These are phyloP conservation scores for Amanita inopinata DNA, from an alignment of 768 basidiomycete genomes.

Conservation along the genomic window DNA sequence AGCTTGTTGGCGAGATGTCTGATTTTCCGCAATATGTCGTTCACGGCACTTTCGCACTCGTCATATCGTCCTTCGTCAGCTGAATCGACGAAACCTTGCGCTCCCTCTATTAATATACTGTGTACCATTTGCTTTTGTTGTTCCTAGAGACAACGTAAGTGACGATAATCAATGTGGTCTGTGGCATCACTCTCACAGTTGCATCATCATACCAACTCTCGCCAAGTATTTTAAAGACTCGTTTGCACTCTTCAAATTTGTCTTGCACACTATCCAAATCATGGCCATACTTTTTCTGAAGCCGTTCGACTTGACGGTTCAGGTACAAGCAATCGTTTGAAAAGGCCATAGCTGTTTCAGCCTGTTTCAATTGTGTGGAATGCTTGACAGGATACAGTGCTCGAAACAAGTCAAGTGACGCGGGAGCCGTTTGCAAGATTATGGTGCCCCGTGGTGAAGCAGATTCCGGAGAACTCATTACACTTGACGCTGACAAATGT, in stretches of 20 bases:
- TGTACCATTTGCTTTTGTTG: constrained; percentile 35
- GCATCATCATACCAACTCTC: constrained; percentile 65
- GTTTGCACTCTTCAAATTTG: constrained; percentile 41
- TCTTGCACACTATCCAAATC: constrained; percentile 25
- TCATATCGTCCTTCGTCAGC: constrained; percentile 68
- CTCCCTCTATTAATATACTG: constrained; percentile 37
- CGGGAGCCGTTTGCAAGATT: constrained; percentile 50
- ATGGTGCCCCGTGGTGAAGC: constrained; percentile 37
- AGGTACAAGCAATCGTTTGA: constrained; percentile 79
- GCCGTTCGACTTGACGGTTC: constrained; percentile 37
- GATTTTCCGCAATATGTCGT: constrained; percentile 51
- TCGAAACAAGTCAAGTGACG: constrained; percentile 69
- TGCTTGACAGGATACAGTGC: constrained; percentile 68
- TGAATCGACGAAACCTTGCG: constrained; percentile 60
- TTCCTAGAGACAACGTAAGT: constrained; percentile 27
- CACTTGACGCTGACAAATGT: constrained; percentile 46
- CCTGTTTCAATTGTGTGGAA: constrained; percentile 32
- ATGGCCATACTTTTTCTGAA: constrained; percentile 14
- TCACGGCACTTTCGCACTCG: constrained; percentile 64
- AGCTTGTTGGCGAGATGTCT: constrained; percentile 53
- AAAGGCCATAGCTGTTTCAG: constrained; percentile 58
- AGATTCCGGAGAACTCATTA: constrained; percentile 32
- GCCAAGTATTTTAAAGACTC: constrained; percentile 42
- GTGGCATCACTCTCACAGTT: constrained; percentile 39
- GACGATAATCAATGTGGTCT: not conserved